Evolutionary conservation across 345 rosid genomes (phyloP), one percentile per base, ranked within the genome.

Genomic region (Theobroma cacao): DNA sequence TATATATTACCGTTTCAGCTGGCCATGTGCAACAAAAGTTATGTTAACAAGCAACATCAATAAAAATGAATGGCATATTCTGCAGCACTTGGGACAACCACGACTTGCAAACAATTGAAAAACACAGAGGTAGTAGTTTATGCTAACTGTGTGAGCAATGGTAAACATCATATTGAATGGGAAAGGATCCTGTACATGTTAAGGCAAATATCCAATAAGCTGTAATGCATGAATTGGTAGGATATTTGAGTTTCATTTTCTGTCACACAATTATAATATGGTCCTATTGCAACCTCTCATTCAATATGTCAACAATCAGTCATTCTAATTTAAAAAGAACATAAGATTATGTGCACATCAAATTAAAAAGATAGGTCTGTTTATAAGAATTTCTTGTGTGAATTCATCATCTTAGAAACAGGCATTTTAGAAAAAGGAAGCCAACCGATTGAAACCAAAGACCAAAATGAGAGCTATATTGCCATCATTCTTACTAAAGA

Each of bases 1-100:
- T 86, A 86, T 90, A 96, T 87, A 94, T 89, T 69, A 96, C 99
- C 84, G 99, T 96, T 88, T 96, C 99, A 88, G 98, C 99, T 96
- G 97, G 79, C 63, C 78, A 86, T 77, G 43, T 26, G 59, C 7
- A 73, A 55, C 52, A 77, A 22, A 15, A 61, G 12, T 45, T 7
- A 52, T 18, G 52, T 52, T 52, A 77, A 53, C 41, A 70, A 45
- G 74, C 38, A 64, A 5, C 5, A 48, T 12, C 43, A 64, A 76
- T 33, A 59, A 38, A 43, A 64, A 72, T 30, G 28, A 43, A 50
- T 12, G 63, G 55, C 56, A 71, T 36, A 47, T 13, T 55, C 3
- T 1, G 15, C 20, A 68, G 33, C 7, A 59, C 34, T 26, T 24
- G 10, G 58, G 26, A 63, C 36, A 34, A 55, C 63, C 53, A 45